phyloP scores from a whole-genome alignment of 768 basidiomycete genomes.

The Kwoniella dejecticola region DNA sequence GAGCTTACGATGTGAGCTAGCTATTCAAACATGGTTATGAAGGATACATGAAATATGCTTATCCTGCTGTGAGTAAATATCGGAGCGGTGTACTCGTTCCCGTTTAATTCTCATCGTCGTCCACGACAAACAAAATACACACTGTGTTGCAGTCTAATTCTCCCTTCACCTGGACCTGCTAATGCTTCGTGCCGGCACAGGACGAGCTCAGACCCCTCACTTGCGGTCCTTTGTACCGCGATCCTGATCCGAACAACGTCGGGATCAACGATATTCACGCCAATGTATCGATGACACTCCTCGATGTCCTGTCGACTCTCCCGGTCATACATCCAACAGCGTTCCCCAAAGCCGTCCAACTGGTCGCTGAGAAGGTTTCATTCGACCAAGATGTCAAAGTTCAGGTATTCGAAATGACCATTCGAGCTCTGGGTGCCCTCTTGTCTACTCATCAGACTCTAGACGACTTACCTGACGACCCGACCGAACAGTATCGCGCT shows the following conservation, averaged over 20 bases:
- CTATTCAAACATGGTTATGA: slow-evolving; percentile 90
- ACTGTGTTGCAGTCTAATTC: no score
- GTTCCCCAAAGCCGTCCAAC: slow-evolving; percentile 80
- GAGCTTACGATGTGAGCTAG: no score
- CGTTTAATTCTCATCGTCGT: no score
- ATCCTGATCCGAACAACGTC: slow-evolving; percentile 62
- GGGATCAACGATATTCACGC: slow-evolving; percentile 90
- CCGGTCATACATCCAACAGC: slow-evolving; percentile 73
- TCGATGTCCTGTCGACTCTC: slow-evolving; percentile 76
- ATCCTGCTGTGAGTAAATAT: slow-evolving; percentile 43
- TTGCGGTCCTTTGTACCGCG: slow-evolving; percentile 59
- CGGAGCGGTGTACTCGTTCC: no score
- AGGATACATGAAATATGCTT: slow-evolving; percentile 77
- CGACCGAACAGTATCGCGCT: slow-evolving; percentile 49
- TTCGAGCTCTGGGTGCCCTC: slow-evolving; percentile 87
- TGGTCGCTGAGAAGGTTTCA: slow-evolving; percentile 77
- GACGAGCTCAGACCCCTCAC: slow-evolving; percentile 81
- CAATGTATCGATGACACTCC: slow-evolving; percentile 70
- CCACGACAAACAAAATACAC: no score
- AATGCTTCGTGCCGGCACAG: slow-evolving; percentile 16
- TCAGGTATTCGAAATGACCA: slow-evolving; percentile 98
- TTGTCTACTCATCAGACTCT: slow-evolving; percentile 54
- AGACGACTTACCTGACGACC: slow-evolving; percentile 34
- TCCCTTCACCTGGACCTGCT: no score
- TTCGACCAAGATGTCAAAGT: slow-evolving; percentile 94